phyloP scores from a whole-genome alignment of 1,139 yeast genomes.

The Blastobotrys arbuscula region DNA sequence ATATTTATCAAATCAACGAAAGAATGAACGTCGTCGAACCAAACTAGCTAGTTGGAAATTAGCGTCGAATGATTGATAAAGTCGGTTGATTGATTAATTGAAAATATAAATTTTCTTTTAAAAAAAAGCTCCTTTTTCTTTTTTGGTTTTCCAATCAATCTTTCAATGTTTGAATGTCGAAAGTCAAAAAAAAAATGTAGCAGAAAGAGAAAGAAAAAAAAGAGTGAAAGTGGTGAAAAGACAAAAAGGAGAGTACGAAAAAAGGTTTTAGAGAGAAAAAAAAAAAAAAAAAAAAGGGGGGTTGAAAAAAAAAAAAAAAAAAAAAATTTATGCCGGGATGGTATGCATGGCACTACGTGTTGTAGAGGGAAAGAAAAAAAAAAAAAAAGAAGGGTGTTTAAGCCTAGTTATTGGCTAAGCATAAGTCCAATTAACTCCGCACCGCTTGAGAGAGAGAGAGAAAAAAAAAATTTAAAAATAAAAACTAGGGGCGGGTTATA shows the following conservation, averaged over 20 bases:
- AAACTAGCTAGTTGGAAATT: not conserved
- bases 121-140: no score
- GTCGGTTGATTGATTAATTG: not conserved
- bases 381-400: not conserved
- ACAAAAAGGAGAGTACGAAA: not conserved
- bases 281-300: slow-evolving; percentile 1
- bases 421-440: not conserved
- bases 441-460: not conserved
- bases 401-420: not conserved
- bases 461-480: no score
- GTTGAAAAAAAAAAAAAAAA: not conserved
- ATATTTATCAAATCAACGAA: not conserved
- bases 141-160: slow-evolving; percentile 1
- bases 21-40: not conserved
- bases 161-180: not conserved
- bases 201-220: not conserved
- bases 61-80: not conserved
- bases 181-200: not conserved
- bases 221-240: not conserved
- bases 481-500: not conserved
- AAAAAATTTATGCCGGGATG: not conserved
- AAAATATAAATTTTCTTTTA: no score
- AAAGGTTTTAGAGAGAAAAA: not conserved
- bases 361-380: not conserved
- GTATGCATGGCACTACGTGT: not conserved